Evolutionary conservation across 768 basidiomycete species (phyloP).

Genomic region (Lanmaoa rubissima): DNA sequence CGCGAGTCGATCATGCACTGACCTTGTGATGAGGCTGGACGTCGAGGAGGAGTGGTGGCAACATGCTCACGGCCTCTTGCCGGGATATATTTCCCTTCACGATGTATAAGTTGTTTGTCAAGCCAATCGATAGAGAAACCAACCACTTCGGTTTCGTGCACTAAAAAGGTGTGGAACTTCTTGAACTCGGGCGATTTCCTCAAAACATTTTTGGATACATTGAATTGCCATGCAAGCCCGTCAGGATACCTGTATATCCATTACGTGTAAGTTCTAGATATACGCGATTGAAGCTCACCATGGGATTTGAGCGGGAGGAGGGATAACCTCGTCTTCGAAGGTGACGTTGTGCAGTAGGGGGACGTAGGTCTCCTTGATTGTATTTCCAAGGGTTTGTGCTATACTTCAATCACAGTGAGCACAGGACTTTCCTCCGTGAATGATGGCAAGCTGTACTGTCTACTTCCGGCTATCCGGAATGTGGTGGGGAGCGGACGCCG

Average conservation of each 20-base stretch:
- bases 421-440: not conserved
- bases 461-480: slow-evolving; percentile 86
- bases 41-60: slow-evolving; percentile 94
- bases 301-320: slow-evolving; percentile 78
- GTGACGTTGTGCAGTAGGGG: slow-evolving; percentile 68
- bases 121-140: slow-evolving; percentile 28
- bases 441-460: slow-evolving; percentile 54
- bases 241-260: slow-evolving; percentile 75
- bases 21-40: slow-evolving; percentile 90
- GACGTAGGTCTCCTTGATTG: slow-evolving; percentile 75
- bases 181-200: slow-evolving; percentile 89
- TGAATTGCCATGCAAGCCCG: slow-evolving; percentile 95
- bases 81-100: slow-evolving; percentile 88
- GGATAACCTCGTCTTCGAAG: slow-evolving; percentile 73
- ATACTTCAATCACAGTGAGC: slow-evolving; percentile 41
- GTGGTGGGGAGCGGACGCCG: slow-evolving; percentile 84
- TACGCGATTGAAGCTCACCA: slow-evolving; percentile 52
- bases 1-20: slow-evolving; percentile 19
- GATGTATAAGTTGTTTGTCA: not conserved
- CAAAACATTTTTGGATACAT: slow-evolving; percentile 83
- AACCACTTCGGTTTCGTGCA: slow-evolving; percentile 97
- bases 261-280: not conserved
- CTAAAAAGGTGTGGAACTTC: slow-evolving; percentile 92
- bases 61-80: slow-evolving; percentile 98
- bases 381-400: slow-evolving; percentile 72